Conservation (phyloP, 768 basidiomycete species). For the Lactarius hatsudake region DNA sequence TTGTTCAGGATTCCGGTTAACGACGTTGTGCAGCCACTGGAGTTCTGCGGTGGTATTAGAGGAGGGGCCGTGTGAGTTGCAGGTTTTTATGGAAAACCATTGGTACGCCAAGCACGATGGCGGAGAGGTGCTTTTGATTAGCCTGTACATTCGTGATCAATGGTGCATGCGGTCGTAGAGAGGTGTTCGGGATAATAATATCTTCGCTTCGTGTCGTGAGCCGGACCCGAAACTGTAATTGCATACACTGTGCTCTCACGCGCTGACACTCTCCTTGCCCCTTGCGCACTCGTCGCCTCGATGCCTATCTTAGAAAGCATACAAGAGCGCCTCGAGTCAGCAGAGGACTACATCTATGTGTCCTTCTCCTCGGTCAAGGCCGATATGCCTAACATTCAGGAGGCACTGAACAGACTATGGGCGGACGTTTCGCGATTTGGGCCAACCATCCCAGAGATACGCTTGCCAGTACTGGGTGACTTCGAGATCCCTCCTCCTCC, state of each 20-base stretch:
- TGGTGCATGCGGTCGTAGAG: too few species aligned
- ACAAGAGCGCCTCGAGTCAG: slow-evolving; percentile 47
- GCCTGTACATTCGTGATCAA: background rate
- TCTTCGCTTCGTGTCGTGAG: background rate
- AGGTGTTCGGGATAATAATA: background rate
- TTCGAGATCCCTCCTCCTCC: slow-evolving; percentile 74
- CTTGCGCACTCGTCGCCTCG: background rate
- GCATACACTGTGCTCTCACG: background rate
- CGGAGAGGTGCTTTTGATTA: slow-evolving; percentile 46
- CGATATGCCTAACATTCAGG: slow-evolving; percentile 61
- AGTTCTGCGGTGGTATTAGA: slow-evolving; percentile 58
- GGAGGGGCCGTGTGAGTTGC: slow-evolving; percentile 61
- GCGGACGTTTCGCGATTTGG: slow-evolving; percentile 79
- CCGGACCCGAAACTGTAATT: background rate
- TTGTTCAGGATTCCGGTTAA: slow-evolving; percentile 76
- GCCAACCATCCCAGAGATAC: slow-evolving; percentile 48
- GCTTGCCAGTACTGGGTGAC: slow-evolving; percentile 62
- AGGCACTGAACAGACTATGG: slow-evolving; percentile 69
- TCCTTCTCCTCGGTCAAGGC: slow-evolving; percentile 55
- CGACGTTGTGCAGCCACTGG: slow-evolving; percentile 61
- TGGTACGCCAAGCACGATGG: slow-evolving; percentile 64
- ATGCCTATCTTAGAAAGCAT: slow-evolving; percentile 26
- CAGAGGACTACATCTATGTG: slow-evolving; percentile 65
- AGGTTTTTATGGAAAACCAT: slow-evolving; percentile 69
- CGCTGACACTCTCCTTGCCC: background rate